Evolutionary conservation across 257 asterid genomes (phyloP).

Genomic region (Ligustrum vulgare): DNA sequence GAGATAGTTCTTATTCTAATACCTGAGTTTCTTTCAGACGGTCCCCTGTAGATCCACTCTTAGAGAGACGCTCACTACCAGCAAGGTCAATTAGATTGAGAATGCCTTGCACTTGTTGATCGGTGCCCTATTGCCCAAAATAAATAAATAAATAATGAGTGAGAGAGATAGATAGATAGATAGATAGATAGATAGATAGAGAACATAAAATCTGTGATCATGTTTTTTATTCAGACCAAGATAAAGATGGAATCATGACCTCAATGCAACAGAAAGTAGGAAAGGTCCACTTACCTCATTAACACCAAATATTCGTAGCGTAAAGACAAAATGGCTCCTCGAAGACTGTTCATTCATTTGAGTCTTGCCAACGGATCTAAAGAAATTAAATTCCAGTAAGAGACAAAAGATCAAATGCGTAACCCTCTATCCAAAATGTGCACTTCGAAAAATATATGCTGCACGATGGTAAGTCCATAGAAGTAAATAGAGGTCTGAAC

Average conservation of each 20-base stretch:
- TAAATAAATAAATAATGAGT: no score
- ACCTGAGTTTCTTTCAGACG: conserved; percentile 98
- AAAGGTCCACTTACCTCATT: conserved; percentile 63
- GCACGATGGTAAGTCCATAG: neutral
- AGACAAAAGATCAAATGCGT: conserved; percentile 2
- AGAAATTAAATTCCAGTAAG: conserved; percentile 11
- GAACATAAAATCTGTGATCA: neutral
- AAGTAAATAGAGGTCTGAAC: neutral
- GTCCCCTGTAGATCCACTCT: conserved; percentile 92
- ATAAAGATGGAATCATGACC: neutral
- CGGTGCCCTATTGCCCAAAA: conserved; percentile 58
- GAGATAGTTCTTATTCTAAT: conserved; percentile 9
- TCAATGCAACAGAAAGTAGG: neutral
- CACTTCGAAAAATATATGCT: neutral
- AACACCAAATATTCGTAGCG: conserved; percentile 72
- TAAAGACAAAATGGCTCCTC: conserved; percentile 92
- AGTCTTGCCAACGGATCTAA: conserved; percentile 88
- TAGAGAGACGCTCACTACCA: conserved; percentile 97
- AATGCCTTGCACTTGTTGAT: conserved; percentile 92
- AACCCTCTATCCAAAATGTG: neutral
- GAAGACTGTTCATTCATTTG: conserved; percentile 97
- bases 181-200: no score
- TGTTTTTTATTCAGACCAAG: neutral
- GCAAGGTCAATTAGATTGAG: conserved; percentile 92
- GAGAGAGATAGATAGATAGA: no score